Evolutionary conservation across 257 asterid species (phyloP), one percentile per base, ranked within the genome.

Genomic region (Gentiana dahurica): DNA sequence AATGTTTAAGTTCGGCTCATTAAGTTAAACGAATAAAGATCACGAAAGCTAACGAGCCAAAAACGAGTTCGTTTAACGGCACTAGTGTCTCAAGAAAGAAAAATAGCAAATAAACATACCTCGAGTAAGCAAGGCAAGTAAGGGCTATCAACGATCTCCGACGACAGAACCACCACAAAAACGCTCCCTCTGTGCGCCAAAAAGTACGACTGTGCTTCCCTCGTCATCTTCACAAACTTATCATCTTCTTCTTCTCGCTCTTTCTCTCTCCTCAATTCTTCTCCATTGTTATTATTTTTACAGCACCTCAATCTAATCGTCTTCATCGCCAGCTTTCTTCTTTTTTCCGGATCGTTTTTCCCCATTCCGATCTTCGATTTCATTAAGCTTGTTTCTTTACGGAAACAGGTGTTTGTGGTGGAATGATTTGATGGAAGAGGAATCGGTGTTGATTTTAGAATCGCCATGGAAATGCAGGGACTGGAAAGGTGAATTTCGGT

Each of bases 151-250:
- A 73, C 45, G n/a, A 82, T 80, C 54, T 76, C 62, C 39, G 72
- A 68, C 6, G 89, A 78, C 4, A 85, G 53, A 64, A 75, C 38
- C 51, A 85, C 70, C 47, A 82, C 89, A 39, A 85, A 63, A 36
- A 82, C 80, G 53, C 86, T 63, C 5, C 75, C 80, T 33, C 86
- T 48, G 44, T 77, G 91, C 13, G 77, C 86, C 54, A 38, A 53
- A 15, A 77, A 51, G 54, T 79, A 78, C 1, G 91, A 81, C 70
- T 74, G 81, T 47, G 77, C 80, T 75, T 75, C 82, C 75, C 85
- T 77, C 85, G 73, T 71, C 67, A 67, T 76, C 76, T 64, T 79
- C 76, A 74, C 79, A 69, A 68, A 67, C 36, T 35, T 33, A 4
- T 68, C 78, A 3, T 64, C 70, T 2, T 59, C 41, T 9, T 24